phyloP scores from a whole-genome alignment of 495 filamentous ascomycete species.

The Aspergillus leporis region DNA sequence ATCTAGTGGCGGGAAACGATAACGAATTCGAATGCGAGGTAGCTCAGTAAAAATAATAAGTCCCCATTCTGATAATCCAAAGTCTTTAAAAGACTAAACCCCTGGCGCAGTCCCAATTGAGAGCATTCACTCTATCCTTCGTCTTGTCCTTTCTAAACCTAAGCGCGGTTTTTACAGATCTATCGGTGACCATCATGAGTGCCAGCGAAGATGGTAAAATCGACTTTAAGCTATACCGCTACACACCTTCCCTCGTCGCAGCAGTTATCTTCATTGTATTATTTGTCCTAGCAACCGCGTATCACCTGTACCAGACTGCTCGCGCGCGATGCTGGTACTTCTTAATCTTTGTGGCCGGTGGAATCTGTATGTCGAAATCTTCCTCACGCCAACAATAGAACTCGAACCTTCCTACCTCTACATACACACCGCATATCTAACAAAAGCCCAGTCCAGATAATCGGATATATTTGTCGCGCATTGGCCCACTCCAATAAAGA shows the following conservation, averaged over 20 bases:
- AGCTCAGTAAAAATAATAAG: neutral
- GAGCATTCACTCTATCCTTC: neutral
- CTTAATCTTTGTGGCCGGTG: constrained; percentile 57
- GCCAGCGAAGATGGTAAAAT: neutral
- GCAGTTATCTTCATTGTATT: constrained; percentile 50
- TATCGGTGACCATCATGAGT: neutral
- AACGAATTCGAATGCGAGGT: neutral
- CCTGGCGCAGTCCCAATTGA: neutral
- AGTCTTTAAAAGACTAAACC: no score
- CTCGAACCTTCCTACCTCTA: neutral
- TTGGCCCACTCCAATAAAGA: constrained; percentile 32
- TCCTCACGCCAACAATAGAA: neutral
- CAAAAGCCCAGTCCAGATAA: constrained; percentile 48
- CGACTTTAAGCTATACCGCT: constrained; percentile 25
- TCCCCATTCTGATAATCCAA: neutral
- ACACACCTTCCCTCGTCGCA: constrained; percentile 48
- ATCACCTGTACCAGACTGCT: constrained; percentile 51
- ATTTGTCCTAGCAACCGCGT: constrained; percentile 43
- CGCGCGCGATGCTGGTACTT: constrained; percentile 59
- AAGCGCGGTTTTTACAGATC: neutral
- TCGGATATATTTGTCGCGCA: constrained; percentile 59
- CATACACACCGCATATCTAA: neutral
- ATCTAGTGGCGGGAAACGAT: neutral
- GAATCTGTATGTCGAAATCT: constrained; percentile 52
- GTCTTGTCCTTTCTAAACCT: neutral